Evolutionary conservation across 1,284 basidiomycete species (phyloP), one percentile per base, ranked within the genome.

Genomic region (Irpex rosettiformis): DNA sequence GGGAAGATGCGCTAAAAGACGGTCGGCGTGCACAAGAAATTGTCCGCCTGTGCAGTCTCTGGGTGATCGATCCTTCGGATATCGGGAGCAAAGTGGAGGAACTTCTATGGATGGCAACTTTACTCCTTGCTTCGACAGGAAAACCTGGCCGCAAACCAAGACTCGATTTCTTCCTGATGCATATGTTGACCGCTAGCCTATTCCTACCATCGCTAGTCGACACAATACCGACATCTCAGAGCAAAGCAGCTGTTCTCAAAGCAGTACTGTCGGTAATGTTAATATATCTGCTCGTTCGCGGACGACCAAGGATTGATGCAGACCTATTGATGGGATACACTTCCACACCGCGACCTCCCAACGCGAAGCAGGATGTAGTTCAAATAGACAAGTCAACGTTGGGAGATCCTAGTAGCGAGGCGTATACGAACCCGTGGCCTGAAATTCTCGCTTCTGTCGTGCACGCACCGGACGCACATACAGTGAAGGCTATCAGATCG

Each of bases 391-490:
- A 72, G 65, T 64, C 65, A 60, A 56, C 76, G 64, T 69, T 77
- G 48, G 75, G 78, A 29, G 65, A 76, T 68, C 66, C 76, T 61
- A 59, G 66, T 52, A 63, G 74, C 4, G 70, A 73, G 25, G 71
- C 58, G 18, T 69, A 75, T 24, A 75, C 75, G 37, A 85, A 86
- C 66, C 79, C 84, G 0, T 91, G 88, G 88, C 75, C 80, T 18
- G 72, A 70, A 5, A 77, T 89, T 28, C 70, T 85, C 37, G 74
- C 77, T n/a, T 79, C 76, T 2, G 77, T 75, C 0, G 62, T 86
- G 18, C 79, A 85, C 66, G 80, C 82, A 16, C 78, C 78, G 27
- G 87, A 89, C 63, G 73, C 84, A 16, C 88, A 90, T 67, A 78
- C 81, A 1, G 62, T 81, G 55, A 90, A 90, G 70, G 70, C 79